Base-by-base conservation (phyloP, 257 asterid species). In the Nicotiana knightiana region DNA sequence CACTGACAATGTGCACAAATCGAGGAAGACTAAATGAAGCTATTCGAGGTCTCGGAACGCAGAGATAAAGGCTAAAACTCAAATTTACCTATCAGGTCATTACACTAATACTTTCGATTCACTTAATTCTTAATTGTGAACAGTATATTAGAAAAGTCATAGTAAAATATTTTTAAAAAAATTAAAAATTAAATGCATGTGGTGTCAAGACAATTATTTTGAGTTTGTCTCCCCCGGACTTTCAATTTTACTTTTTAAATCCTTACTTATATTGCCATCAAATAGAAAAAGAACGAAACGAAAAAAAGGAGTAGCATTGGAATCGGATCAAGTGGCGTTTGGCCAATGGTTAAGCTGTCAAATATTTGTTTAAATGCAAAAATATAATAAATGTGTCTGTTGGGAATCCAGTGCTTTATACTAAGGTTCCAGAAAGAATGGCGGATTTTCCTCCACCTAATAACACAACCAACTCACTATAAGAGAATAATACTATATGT, bases 401-500 rank as follows among this genome's bases (percentile, higher is more conserved):
- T 71, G 79, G 61, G 61, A 71, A 48, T 48, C 61, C 59, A 24
- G 79, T 71, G 58, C 61, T 71, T 48, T 26, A 15, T 48, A 26
- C 24, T 32, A 37, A 79, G 61, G 67, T 79, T 79, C 73, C 73
- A 79, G 73, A 61, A 79, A 79, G 82, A 79, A 79, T 61, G 82
- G 73, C 82, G 82, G 73, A 79, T 79, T 79, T 79, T 48, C 61
- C 82, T 79, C 82, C 39, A 79, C 82, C 82, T 61, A 79, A 35
- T 58, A 79, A 61, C 43, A 39, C 67, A 71, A 73, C 79, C 54
- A 58, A 63, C 59, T 80, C 57, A 43, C 61, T 64, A 37, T 3
- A 43, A 21, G 26, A 39, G 75, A 77, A 77, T 17, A 61, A 43
- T 79, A 16, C 12, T 46, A 71, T 43, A n/a, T 71, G 83, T 46